A percentile compares a stretch with the other conserved stretches of the same genome.
Conservation (phyloP, 106 monocot species). For the Vanilla planifolia region DNA sequence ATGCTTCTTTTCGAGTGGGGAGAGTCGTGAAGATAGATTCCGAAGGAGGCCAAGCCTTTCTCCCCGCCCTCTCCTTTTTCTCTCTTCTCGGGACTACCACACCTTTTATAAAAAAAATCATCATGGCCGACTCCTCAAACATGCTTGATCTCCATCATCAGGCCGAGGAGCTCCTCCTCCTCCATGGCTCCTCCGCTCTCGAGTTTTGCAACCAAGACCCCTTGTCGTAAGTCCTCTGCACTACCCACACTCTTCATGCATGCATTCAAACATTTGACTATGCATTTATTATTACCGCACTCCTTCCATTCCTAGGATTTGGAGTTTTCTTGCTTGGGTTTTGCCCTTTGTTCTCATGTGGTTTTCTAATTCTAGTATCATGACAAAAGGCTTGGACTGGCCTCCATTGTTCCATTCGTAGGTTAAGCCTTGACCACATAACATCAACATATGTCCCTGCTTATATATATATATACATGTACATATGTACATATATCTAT, state of each 20-base stretch:
- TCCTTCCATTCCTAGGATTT: constrained; percentile 4
- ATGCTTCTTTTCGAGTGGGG: background rate
- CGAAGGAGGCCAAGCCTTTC: constrained; percentile 1
- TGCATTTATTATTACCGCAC: no score
- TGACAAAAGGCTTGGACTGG: background rate
- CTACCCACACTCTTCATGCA: background rate
- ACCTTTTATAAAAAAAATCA: constrained; percentile 12
- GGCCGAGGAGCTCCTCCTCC: constrained; percentile 1
- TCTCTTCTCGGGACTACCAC: constrained; percentile 18
- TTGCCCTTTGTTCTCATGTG: background rate
- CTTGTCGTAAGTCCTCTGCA: constrained; percentile 9
- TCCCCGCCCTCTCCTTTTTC: constrained; percentile 1
- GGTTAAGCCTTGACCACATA: background rate
- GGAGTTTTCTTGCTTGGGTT: constrained; percentile 4
- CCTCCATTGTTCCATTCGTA: background rate
- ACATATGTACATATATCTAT: no score
- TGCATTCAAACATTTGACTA: background rate
- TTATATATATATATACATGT: background rate
- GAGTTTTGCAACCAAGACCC: constrained; percentile 2
- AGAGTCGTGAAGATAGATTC: constrained; percentile 10
- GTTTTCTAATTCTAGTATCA: background rate
- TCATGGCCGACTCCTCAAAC: constrained; percentile 15
- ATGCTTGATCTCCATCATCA: constrained; percentile 14
- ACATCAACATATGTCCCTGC: no score
- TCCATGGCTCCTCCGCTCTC: background rate